Percentiles rank a stretch among this genome's conserved stretches.
These are phyloP conservation scores for Rhodotorula babjevae DNA, from an alignment of 768 basidiomycete species.

Conservation along the genomic window DNA sequence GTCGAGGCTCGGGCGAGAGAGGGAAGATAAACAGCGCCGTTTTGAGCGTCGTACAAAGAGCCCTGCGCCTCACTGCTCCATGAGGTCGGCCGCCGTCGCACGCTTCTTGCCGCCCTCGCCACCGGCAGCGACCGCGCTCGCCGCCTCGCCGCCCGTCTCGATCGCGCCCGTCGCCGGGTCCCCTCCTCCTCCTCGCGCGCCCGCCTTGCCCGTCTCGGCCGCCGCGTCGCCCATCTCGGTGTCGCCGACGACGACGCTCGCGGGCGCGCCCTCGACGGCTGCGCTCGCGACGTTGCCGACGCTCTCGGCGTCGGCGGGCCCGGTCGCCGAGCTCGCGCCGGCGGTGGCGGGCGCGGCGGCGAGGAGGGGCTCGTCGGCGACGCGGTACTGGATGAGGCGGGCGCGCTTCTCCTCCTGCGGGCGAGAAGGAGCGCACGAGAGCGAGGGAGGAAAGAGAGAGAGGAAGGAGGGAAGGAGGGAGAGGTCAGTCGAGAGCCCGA, in stretches of 20 bases:
- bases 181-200: constrained; percentile 9
- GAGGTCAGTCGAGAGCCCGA: not conserved
- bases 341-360: constrained; percentile 51
- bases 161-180: constrained; percentile 13
- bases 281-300: constrained; percentile 19
- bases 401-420: constrained; percentile 73
- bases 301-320: constrained; percentile 12
- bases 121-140: not conserved
- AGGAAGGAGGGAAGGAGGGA: not conserved
- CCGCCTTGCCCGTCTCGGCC: not conserved
- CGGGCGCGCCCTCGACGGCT: constrained; percentile 45
- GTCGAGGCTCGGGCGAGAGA: too few relatives aligned
- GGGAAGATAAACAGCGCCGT: too few relatives aligned
- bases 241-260: constrained; percentile 53
- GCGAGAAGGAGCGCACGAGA: not conserved
- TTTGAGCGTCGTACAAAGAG: too few relatives aligned
- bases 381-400: constrained; percentile 52
- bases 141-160: constrained; percentile 14
- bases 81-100: constrained; percentile 78
- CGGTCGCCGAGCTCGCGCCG: constrained; percentile 38
- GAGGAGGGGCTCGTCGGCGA: constrained; percentile 52
- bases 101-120: constrained; percentile 69
- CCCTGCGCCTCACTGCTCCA: constrained; percentile 48
- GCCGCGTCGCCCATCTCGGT: not conserved
- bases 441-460: constrained; percentile 43